These are phyloP conservation scores for Gossypium arboreum DNA, from an alignment of 345 rosid genomes.

Conservation along the genomic window DNA sequence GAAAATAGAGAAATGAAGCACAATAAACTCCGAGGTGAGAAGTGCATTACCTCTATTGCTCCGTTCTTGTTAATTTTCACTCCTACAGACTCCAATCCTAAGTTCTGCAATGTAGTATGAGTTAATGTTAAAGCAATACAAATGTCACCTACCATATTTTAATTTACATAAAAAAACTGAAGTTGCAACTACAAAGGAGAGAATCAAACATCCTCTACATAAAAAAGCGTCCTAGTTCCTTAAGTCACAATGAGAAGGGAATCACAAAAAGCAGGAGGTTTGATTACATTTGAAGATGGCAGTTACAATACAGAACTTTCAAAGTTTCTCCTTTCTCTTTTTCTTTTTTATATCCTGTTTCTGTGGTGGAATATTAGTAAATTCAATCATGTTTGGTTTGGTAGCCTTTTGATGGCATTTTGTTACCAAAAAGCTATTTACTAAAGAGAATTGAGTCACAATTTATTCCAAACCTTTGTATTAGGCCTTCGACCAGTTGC, in stretches of 20 bases:
- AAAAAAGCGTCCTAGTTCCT: not conserved
- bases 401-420: not conserved
- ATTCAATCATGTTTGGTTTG: slow-evolving; percentile 1
- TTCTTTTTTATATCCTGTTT: not conserved
- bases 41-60: slow-evolving; percentile 71
- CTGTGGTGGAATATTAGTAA: not conserved
- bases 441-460: not conserved
- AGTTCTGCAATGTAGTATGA: slow-evolving; percentile 53
- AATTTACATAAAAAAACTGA: not conserved
- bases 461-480: slow-evolving; percentile 56
- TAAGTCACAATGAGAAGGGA: not conserved
- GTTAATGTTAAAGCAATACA: slow-evolving; percentile 20
- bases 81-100: slow-evolving; percentile 80
- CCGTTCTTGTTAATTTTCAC: slow-evolving; percentile 71
- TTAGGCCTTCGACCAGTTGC: slow-evolving; percentile 94
- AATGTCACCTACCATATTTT: not conserved
- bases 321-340: not conserved
- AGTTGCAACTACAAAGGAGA: not conserved
- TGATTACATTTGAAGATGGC: not conserved
- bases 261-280: not conserved
- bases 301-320: not conserved
- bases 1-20: slow-evolving; percentile 9
- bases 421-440: not conserved
- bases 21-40: not conserved
- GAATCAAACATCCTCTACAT: not conserved